Evolutionary conservation across 257 asterid species (phyloP), one percentile per base, ranked within the genome.

Genomic region (Scutellaria baicalensis): DNA sequence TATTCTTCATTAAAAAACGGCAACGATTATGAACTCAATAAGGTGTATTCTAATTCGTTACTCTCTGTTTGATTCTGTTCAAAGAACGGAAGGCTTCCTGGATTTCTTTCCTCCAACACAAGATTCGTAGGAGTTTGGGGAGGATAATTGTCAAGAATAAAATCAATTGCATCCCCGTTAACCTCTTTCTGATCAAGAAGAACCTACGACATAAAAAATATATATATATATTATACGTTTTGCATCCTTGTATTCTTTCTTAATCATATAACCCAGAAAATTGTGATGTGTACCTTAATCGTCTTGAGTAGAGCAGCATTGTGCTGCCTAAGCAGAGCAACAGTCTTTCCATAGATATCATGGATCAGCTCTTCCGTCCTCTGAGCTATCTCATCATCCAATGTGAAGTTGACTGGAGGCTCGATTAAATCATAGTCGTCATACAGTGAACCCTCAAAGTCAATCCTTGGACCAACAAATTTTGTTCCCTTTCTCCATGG

Each of bases 371-470:
- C 79, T 75, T 89, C 99, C 0, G 98, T 86, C 82, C 88, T 86
- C 84, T 72, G 84, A 33, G 92, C 95, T 63, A 86, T 71, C 35
- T 89, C 98, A 52, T 94, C 98, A 5, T 89, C 98, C 76, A 94
- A 17, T 70, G 88, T 79, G 75, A 89, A 86, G 79, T 94, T 94
- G 68, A 89, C 72, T 0, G 98, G 97, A 17, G 83, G 93, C 79
- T 85, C 97, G 4, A 83, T 83, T 77, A 91, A 77, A 73, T 70
- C 87, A 51, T 91, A 88, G 77, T 88, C 90, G 42, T 86, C 84
- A 12, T 94, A 94, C 8, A 91, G 86, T 0, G 97, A 86, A 66
- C 96, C 97, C 83, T 92, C 99, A 68, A 91, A 94, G 82, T 94
- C 98, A 0, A 94, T 80, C 31, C 89, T 84, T 8, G 98, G 99